phyloP scores from a whole-genome alignment of 2,329 filamentous ascomycete genomes.

The Mollisia scopiformis region DNA sequence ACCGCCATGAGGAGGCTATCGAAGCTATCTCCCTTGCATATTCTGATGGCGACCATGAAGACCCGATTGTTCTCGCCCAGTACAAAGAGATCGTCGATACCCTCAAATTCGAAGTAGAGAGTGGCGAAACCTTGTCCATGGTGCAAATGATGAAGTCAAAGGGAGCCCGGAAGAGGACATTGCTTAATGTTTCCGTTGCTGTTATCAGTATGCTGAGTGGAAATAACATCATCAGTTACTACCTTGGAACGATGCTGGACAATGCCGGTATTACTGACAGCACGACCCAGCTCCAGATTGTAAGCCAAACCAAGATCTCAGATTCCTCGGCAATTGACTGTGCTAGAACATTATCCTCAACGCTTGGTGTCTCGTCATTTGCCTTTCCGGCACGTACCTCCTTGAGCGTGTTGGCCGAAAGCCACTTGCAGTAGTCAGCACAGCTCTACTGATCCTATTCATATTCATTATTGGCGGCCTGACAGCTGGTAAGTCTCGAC shows the following conservation, averaged over 20 bases:
- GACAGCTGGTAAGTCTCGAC: slow-evolving; percentile 52
- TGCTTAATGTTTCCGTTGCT: slow-evolving; percentile 46
- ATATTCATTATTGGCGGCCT: slow-evolving; percentile 55
- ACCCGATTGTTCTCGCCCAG: slow-evolving; percentile 46
- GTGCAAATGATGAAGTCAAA: slow-evolving; percentile 49
- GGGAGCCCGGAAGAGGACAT: slow-evolving; percentile 53
- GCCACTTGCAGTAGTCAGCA: slow-evolving; percentile 43
- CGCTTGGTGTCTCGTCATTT: slow-evolving; percentile 48
- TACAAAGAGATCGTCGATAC: slow-evolving; percentile 47
- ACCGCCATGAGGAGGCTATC: slow-evolving; percentile 48
- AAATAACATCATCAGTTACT: slow-evolving; percentile 1
- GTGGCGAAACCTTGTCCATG: slow-evolving; percentile 39
- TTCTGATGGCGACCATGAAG: slow-evolving; percentile 53
- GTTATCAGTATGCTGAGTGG: slow-evolving; percentile 53
- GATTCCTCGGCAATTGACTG: neutral
- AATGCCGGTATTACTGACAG: neutral
- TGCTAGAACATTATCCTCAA: slow-evolving; percentile 52
- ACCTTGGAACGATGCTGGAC: neutral
- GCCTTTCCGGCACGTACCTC: slow-evolving; percentile 47
- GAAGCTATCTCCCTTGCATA: slow-evolving; percentile 51
- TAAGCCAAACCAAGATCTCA: slow-evolving; percentile 16
- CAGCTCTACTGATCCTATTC: slow-evolving; percentile 42
- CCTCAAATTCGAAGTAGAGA: slow-evolving; percentile 47
- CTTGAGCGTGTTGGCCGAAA: slow-evolving; percentile 47
- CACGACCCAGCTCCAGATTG: neutral